Percentiles rank a stretch among this genome's conserved stretches.
phyloP scores from a whole-genome alignment of 176 grass and related monocot genomes.

The Typha latifolia region DNA sequence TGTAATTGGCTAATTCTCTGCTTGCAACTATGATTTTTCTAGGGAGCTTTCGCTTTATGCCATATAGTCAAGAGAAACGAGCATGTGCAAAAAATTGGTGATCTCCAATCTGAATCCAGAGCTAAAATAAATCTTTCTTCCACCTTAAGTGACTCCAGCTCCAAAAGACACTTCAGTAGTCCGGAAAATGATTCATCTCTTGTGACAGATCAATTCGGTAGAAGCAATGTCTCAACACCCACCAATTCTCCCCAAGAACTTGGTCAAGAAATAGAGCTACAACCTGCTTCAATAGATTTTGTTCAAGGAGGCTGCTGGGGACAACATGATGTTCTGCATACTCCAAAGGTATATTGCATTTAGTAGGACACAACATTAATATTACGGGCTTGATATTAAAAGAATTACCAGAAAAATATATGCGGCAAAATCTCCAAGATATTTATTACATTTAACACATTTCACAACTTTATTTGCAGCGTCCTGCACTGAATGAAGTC shows the following conservation, averaged over 20 bases:
- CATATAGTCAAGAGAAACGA: conserved; percentile 28
- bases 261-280: background rate
- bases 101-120: conserved; percentile 19
- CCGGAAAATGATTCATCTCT: conserved; percentile 27
- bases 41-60: conserved; percentile 22
- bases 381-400: background rate
- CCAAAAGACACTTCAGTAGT: conserved; percentile 3
- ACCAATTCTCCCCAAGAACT: conserved; percentile 15
- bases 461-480: conserved; percentile 1
- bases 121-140: background rate
- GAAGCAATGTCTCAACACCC: conserved; percentile 24
- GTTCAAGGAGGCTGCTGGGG: background rate
- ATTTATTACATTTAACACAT: background rate
- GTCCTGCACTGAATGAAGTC: conserved; percentile 9
- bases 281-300: background rate
- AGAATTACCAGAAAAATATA: conserved; percentile 1
- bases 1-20: background rate
- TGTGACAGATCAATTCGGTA: conserved; percentile 36
- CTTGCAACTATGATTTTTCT: background rate
- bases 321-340: conserved; percentile 2
- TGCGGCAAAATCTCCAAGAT: background rate
- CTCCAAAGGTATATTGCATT: conserved; percentile 15
- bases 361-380: conserved; percentile 2
- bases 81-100: conserved; percentile 14
- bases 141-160: too few species aligned